Evolutionary conservation across 2,329 filamentous ascomycete genomes (phyloP).

Genomic region (Xylariaceae sp.): DNA sequence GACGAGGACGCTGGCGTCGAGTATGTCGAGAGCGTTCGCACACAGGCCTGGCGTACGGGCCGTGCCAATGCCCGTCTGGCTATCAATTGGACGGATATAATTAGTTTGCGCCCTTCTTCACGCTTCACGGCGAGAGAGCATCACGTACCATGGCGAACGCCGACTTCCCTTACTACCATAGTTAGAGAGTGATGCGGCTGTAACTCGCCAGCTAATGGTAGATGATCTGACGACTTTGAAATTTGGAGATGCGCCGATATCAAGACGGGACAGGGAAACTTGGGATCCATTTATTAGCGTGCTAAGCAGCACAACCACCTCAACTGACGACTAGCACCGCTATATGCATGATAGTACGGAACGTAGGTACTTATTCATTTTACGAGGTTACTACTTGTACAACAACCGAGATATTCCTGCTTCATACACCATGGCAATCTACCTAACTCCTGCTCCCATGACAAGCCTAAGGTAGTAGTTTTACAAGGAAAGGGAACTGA

Average conservation of each 20-base stretch:
- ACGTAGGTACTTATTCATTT: neutral
- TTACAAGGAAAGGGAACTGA: neutral
- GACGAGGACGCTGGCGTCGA: constrained; percentile 25
- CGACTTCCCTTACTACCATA: constrained; percentile 34
- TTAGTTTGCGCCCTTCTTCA: constrained; percentile 5
- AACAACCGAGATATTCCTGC: too few relatives aligned
- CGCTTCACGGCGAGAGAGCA: neutral
- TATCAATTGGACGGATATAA: constrained; percentile 33
- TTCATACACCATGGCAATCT: too few relatives aligned
- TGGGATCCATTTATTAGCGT: neutral
- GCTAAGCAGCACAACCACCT: neutral
- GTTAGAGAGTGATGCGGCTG: constrained; percentile 6
- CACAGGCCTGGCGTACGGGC: constrained; percentile 35
- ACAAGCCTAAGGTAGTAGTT: too few relatives aligned
- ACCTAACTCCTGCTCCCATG: too few relatives aligned
- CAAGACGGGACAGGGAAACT: neutral
- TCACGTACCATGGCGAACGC: constrained; percentile 29
- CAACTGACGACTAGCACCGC: neutral
- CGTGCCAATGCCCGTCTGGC: constrained; percentile 50
- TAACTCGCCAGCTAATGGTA: neutral
- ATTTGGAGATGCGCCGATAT: constrained; percentile 17
- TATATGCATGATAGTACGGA: neutral
- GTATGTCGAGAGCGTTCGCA: constrained; percentile 39
- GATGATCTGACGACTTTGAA: constrained; percentile 13
- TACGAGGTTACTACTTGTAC: neutral